Evolutionary conservation across 2,329 filamentous ascomycete species (phyloP).

Genomic region (Beauveria sp.): DNA sequence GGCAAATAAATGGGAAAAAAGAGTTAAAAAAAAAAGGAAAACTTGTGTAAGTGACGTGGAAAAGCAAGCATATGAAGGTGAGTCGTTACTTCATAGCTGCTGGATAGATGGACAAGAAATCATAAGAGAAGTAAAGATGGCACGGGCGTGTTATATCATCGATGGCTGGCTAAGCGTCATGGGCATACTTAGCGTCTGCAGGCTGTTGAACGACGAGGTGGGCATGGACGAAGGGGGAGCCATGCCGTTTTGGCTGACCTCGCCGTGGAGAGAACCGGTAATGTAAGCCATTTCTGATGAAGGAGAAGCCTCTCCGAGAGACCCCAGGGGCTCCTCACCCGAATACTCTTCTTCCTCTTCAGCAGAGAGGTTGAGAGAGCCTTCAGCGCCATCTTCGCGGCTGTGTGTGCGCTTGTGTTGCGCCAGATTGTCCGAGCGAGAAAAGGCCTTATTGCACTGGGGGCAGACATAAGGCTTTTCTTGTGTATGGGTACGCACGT

Average conservation of each 20-base stretch:
- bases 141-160: constrained; percentile 30
- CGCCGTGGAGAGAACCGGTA: constrained; percentile 41
- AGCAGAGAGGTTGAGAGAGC: constrained; percentile 57
- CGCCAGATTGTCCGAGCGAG: constrained; percentile 95
- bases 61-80: constrained; percentile 16
- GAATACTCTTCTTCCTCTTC: constrained; percentile 79
- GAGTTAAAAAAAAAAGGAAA: constrained; percentile 2
- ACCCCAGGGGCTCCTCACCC: constrained; percentile 76
- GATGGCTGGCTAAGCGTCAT: constrained; percentile 54
- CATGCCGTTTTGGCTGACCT: constrained; percentile 25
- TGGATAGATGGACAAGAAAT: constrained; percentile 2
- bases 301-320: constrained; percentile 71
- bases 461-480: constrained; percentile 97
- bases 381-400: constrained; percentile 54
- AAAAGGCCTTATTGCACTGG: constrained; percentile 98
- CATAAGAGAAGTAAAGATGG: neutral
- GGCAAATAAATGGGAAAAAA: constrained; percentile 8
- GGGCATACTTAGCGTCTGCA: constrained; percentile 56
- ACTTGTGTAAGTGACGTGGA: neutral
- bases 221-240: constrained; percentile 16
- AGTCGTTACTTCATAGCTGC: constrained; percentile 10
- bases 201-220: constrained; percentile 43
- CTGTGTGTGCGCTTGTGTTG: constrained; percentile 83
- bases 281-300: constrained; percentile 60
- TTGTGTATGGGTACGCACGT: constrained; percentile 98